Evolutionary conservation across 371 early-diverging fungal species (phyloP).

Genomic region (Dentiscutata heterogama): DNA sequence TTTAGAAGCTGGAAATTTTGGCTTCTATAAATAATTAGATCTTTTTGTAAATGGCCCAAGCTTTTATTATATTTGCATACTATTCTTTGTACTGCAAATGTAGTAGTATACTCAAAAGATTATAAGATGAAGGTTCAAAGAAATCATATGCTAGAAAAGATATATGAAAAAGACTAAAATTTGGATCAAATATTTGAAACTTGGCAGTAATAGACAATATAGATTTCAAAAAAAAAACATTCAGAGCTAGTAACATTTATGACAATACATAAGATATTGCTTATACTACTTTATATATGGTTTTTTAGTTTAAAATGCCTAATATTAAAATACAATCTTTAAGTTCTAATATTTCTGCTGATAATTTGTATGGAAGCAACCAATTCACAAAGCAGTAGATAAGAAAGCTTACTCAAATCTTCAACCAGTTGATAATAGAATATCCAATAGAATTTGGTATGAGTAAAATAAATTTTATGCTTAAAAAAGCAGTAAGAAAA

Average conservation of each 20-base stretch:
- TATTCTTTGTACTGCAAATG: constrained; percentile 16
- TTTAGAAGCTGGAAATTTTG: background rate
- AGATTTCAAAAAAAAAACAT: constrained; percentile 9
- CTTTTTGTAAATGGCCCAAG: background rate
- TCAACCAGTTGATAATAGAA: background rate
- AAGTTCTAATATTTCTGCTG: background rate
- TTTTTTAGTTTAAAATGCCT: constrained; percentile 1
- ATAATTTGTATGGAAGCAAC: background rate
- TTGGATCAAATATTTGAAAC: constrained; percentile 1
- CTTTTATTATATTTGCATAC: constrained; percentile 1
- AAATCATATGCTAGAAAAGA: background rate
- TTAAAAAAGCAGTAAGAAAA: no score
- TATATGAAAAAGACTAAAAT: background rate
- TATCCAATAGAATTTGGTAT: background rate
- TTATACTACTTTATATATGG: background rate
- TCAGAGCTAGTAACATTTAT: constrained; percentile 27
- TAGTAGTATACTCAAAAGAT: background rate
- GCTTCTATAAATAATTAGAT: no score
- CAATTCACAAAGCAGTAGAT: background rate
- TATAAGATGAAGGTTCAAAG: background rate
- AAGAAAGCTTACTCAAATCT: no score
- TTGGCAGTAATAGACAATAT: no score
- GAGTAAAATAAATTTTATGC: no score
- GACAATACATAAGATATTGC: background rate
- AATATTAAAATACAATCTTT: background rate